Conservation (phyloP, 176 grass and related monocot genomes). For the Miscanthus lutarioriparius region DNA sequence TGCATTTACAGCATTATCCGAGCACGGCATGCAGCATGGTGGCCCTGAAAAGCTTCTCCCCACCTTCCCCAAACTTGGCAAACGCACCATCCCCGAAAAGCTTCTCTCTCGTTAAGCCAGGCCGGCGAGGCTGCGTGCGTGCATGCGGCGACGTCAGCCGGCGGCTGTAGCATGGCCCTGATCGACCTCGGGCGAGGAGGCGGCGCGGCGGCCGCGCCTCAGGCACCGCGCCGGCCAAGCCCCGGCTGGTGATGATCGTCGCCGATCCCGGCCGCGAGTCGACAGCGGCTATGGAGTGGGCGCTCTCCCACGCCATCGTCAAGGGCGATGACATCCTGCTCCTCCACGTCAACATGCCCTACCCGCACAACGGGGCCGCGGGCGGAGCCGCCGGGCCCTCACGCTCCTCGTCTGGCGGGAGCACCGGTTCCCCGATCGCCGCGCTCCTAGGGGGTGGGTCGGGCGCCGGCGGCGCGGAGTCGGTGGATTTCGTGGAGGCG, state of each 20-base stretch:
- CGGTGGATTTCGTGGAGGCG: conserved; percentile 55
- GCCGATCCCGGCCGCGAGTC: conserved; percentile 73
- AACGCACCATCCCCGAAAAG: not conserved
- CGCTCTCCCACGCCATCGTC: conserved; percentile 67
- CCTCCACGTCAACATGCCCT: conserved; percentile 69
- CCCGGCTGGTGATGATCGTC: conserved; percentile 70
- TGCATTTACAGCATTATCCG: too few species aligned
- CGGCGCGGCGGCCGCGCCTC: not conserved
- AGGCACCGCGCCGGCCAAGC: conserved; percentile 28
- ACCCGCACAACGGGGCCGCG: conserved; percentile 11
- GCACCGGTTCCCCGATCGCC: conserved; percentile 31
- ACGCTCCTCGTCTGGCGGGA: conserved; percentile 10
- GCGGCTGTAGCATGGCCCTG: conserved; percentile 45
- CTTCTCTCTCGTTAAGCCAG: conserved; percentile 27
- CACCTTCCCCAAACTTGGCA: conserved; percentile 36
- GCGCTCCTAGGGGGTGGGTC: conserved; percentile 15
- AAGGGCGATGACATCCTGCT: conserved; percentile 80
- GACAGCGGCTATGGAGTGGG: conserved; percentile 75
- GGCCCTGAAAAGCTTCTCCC: not conserved
- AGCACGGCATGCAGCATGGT: not conserved
- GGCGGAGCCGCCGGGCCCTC: conserved; percentile 24
- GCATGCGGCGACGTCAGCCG: conserved; percentile 38
- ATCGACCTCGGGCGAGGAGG: conserved; percentile 5
- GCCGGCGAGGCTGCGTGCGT: conserved; percentile 40
- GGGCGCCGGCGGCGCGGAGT: not conserved